phyloP scores from a whole-genome alignment of 805 yeast genomes.

The Danielozyma ontarioensis region DNA sequence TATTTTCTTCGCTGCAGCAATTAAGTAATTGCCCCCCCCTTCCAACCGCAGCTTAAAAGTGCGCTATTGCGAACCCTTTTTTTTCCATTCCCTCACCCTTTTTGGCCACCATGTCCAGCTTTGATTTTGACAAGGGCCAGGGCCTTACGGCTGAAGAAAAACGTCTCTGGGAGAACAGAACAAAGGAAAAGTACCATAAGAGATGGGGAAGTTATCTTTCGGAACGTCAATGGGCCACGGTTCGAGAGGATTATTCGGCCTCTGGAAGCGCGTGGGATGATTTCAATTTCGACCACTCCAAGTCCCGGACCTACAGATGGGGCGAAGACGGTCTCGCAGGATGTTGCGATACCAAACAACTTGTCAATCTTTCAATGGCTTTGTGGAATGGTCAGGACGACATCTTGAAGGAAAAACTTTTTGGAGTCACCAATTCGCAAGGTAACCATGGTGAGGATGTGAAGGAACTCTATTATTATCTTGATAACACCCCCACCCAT shows the following conservation, averaged over 20 bases:
- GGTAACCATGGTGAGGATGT: conserved; percentile 98
- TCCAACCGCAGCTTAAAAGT: too few relatives aligned
- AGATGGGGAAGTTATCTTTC: conserved; percentile 90
- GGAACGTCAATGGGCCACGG: conserved; percentile 73
- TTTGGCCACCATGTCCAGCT: neutral
- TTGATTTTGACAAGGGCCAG: conserved; percentile 2
- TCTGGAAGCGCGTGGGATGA: conserved; percentile 89
- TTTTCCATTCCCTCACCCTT: neutral
- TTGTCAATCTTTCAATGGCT: conserved; percentile 72
- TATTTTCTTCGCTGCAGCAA: too few relatives aligned
- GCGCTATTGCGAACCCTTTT: neutral
- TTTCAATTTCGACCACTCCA: conserved; percentile 81
- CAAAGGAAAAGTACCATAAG: conserved; percentile 56
- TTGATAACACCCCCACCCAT: conserved; percentile 91
- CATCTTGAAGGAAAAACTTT: conserved; percentile 77
- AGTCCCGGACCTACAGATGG: conserved; percentile 83
- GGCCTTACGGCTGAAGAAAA: conserved; percentile 33
- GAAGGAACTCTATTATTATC: conserved; percentile 76
- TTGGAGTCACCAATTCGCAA: conserved; percentile 86
- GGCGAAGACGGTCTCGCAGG: conserved; percentile 96
- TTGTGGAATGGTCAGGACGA: conserved; percentile 90
- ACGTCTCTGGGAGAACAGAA: conserved; percentile 28
- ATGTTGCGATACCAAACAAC: conserved; percentile 76
- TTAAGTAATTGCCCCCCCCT: too few relatives aligned
- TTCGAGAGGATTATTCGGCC: conserved; percentile 80